Evolutionary conservation across 129 eudicot species (phyloP), one percentile per base, ranked within the genome.

Genomic region (Solidago caesia): DNA sequence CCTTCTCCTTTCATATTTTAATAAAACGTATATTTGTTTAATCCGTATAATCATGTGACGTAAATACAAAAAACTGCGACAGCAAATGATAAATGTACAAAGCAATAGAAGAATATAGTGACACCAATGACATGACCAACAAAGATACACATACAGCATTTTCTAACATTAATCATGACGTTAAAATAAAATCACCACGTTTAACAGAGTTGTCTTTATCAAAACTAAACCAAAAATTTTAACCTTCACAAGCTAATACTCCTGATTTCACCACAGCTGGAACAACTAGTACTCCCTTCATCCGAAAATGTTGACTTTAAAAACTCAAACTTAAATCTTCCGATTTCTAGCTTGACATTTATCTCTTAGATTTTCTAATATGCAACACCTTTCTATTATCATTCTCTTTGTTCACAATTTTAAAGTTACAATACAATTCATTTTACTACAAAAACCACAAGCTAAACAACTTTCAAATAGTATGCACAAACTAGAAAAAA

Each of bases 181-280:
- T 57, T 59, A 11, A 74, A 47, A 63, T 62, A 47, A 41, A n/a
- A 75, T 63, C 64, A 75, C 52, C 52, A 39, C 64, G 65, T 33
- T 64, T 63, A 21, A 60, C 47, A 29, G 14, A 10, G 8, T 72
- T 43, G 43, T 45, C 64, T 63, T 71, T 63, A 71, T 44, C 65
- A 47, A 63, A 42, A 15, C 67, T 13, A n/a, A 7, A 64, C 27
- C 29, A 62, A 41, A 8, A 47, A 49, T 25, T 16, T 59, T 9
- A 16, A 78, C 25, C 14, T 27, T 71, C 8, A 43, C 55, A 77
- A 25, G 66, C 44, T 77, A 49, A 63, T 25, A 49, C 67, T 61
- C 48, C 5, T 14, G 55, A 43, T 42, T n/a, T 16, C 49, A 44
- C 69, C 6, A 6, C 51, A 70, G 39, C 42, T 53, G 21, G 46